Evolutionary conservation across 2,329 filamentous ascomycete species (phyloP).

Genomic region (Exophiala aquamarina): DNA sequence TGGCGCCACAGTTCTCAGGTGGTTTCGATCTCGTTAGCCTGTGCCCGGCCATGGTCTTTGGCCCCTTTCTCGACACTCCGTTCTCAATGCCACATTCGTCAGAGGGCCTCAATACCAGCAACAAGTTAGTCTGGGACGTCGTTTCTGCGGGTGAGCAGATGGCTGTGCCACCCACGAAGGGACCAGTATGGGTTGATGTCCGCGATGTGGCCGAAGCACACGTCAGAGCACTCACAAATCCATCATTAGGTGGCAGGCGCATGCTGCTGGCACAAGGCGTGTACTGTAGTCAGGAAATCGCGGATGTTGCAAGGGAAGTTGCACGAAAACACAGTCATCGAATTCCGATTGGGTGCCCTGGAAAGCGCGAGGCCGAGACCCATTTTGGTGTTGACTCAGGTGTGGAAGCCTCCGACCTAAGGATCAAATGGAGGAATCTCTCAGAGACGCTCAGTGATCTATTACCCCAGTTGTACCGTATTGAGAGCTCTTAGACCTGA

Average conservation of each 20-base stretch:
- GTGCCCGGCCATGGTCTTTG: slow-evolving; percentile 31
- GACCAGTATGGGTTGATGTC: slow-evolving; percentile 32
- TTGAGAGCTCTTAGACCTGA: too few species aligned
- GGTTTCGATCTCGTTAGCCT: slow-evolving; percentile 18
- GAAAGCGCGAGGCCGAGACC: slow-evolving; percentile 26
- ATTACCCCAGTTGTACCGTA: slow-evolving; percentile 21
- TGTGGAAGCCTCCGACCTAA: slow-evolving; percentile 46
- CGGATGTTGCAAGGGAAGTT: slow-evolving; percentile 28
- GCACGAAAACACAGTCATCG: slow-evolving; percentile 6
- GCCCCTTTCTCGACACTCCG: slow-evolving; percentile 25
- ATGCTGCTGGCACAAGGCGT: slow-evolving; percentile 31
- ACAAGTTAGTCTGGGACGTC: slow-evolving; percentile 34
- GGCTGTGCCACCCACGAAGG: slow-evolving; percentile 29
- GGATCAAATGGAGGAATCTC: slow-evolving; percentile 36
- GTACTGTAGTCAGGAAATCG: slow-evolving; percentile 34
- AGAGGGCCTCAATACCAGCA: slow-evolving; percentile 31
- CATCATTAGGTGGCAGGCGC: slow-evolving; percentile 23
- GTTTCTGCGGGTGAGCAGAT: slow-evolving; percentile 25
- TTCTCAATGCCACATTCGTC: slow-evolving; percentile 27
- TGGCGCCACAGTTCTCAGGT: slow-evolving; percentile 23
- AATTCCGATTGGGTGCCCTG: slow-evolving; percentile 29
- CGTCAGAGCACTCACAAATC: slow-evolving; percentile 23
- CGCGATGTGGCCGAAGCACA: slow-evolving; percentile 35
- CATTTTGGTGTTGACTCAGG: slow-evolving; percentile 50
- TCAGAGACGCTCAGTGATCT: slow-evolving; percentile 26